Base-by-base conservation (phyloP, 371 early-diverging fungal genomes). In the Mortierella sp. region DNA sequence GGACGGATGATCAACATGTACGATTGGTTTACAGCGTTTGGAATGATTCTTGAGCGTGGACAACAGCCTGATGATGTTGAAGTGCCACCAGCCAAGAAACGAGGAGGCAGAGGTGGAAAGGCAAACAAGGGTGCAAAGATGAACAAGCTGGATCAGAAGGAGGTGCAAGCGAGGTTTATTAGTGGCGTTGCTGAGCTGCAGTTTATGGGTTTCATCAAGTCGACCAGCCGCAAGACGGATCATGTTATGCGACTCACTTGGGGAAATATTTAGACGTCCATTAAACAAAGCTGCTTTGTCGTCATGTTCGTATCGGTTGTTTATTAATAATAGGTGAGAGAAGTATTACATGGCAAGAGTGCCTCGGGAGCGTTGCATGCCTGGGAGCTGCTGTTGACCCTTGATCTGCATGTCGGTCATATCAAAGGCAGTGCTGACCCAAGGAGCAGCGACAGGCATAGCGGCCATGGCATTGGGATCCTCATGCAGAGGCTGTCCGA, bases 1-100 rank as follows among this genome's bases (percentile, higher is more conserved):
- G 98, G 98, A 4, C 91, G 96, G 76, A 85, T 98, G 91, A 97
- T 98, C 88, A 98, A 98, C 86, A 85, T 98, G 71, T 96, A 94
- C 78, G 99, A 98, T 87, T 96, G 96, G 96, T 97, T 94, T 81
- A 90, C 93, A 54, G 95, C 97, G 0, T 98, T 98, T 89, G 91
- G 91, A 3, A 89, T 89, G 63, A 89, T 96, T 24, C 81, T 96
- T 48, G 92, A 92, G 70, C 89, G 91, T 5, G 74, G 54, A 26
- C 38, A 79, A 11, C 81, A 48, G n/a, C 54, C 77, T n/a, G 88
- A 74, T 11, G 68, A 14, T 8, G 48, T 71, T 21, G 72, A 47
- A 3, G 52, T 70, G 57, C 28, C 82, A 31, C 54, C 55, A n/a
- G 8, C 57, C 52, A 82, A 72, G 70, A 78, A 80, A 55, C 80